Evolutionary conservation across 2,329 filamentous ascomycete genomes (phyloP).

Genomic region (Keithomyces neogunnii): DNA sequence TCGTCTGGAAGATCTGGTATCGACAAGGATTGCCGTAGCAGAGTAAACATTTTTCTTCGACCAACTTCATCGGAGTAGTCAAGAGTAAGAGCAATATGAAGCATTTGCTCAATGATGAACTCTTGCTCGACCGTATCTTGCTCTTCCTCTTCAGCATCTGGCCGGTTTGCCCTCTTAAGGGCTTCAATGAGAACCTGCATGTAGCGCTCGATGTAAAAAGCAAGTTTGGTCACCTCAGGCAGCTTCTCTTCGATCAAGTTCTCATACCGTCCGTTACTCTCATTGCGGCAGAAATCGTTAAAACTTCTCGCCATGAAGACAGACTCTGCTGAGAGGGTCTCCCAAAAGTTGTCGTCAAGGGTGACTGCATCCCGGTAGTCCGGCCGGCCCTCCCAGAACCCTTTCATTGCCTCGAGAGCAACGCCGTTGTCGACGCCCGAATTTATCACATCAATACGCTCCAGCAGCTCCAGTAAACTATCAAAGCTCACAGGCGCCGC

Average conservation of each 20-base stretch:
- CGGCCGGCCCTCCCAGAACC: constrained; percentile 89
- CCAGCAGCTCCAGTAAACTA: constrained; percentile 81
- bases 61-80: constrained; percentile 98
- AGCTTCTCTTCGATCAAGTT: constrained; percentile 82
- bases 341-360: constrained; percentile 71
- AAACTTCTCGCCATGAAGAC: constrained; percentile 87
- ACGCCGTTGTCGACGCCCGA: constrained; percentile 85
- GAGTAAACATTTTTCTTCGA: constrained; percentile 87
- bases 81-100: constrained; percentile 83
- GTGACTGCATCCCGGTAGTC: constrained; percentile 67
- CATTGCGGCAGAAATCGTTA: constrained; percentile 80
- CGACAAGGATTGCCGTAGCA: constrained; percentile 78
- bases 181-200: constrained; percentile 59
- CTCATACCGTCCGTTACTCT: constrained; percentile 66
- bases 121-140: constrained; percentile 85
- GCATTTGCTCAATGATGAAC: constrained; percentile 90
- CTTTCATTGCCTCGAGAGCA: constrained; percentile 86
- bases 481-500: constrained; percentile 62
- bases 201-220: constrained; percentile 78
- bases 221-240: constrained; percentile 86
- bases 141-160: constrained; percentile 55
- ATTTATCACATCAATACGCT: constrained; percentile 88
- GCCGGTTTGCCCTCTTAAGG: constrained; percentile 47
- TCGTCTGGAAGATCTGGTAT: constrained; percentile 86
- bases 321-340: constrained; percentile 73